Evolutionary conservation across 1,139 yeast species (phyloP).

Genomic region (Suhomyces anneliseae): DNA sequence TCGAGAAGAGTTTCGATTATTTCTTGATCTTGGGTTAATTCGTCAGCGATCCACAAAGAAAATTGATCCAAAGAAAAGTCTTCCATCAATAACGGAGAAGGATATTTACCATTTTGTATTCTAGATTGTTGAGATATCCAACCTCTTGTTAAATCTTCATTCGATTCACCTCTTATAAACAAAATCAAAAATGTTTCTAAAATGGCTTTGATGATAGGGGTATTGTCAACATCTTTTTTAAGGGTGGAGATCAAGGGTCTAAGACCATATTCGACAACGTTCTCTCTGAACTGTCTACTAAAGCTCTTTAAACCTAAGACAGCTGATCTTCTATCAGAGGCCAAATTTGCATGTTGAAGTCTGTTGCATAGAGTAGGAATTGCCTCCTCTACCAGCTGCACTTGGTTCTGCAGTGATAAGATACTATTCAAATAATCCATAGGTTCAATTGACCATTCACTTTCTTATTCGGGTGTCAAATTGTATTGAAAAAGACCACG

Average conservation of each 20-base stretch:
- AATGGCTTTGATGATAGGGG: constrained; percentile 75
- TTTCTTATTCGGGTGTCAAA: not conserved
- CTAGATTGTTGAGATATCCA: constrained; percentile 80
- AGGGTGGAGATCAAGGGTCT: constrained; percentile 72
- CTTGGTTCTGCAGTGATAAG: constrained; percentile 34
- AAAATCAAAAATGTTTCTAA: constrained; percentile 82
- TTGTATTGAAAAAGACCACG: constrained; percentile 1
- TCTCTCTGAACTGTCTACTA: constrained; percentile 84
- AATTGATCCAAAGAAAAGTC: constrained; percentile 73
- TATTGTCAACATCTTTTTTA: constrained; percentile 64
- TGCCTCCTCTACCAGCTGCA: constrained; percentile 73
- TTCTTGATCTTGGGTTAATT: constrained; percentile 69
- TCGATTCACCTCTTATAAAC: constrained; percentile 60
- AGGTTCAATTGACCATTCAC: not conserved
- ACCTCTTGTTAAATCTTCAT: constrained; percentile 56
- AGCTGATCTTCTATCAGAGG: constrained; percentile 90
- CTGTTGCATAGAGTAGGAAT: constrained; percentile 88
- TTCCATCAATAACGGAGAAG: constrained; percentile 71
- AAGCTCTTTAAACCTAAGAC: constrained; percentile 87
- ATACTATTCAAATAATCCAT: constrained; percentile 47
- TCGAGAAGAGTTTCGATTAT: constrained; percentile 59
- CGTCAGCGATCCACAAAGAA: constrained; percentile 94
- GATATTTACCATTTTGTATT: constrained; percentile 76
- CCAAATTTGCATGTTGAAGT: constrained; percentile 74
- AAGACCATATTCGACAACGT: constrained; percentile 86